Conservation (phyloP, 768 basidiomycete species). For the Hemileccinum rubropunctum region DNA sequence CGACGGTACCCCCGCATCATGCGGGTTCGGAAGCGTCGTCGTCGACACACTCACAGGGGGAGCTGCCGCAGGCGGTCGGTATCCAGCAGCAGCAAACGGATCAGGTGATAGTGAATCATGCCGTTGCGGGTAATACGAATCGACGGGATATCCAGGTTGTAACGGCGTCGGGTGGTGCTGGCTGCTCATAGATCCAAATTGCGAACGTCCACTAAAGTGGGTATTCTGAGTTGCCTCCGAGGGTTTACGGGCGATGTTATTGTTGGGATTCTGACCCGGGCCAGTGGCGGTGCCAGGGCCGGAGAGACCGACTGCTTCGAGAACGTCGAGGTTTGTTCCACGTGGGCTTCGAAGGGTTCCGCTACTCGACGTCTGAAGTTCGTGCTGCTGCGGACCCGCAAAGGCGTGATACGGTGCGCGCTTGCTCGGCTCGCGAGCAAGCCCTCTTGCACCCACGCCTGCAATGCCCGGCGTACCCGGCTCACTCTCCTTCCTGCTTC, state of each 20-base stretch:
- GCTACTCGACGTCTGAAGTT: constrained; percentile 10
- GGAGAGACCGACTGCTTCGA: constrained; percentile 28
- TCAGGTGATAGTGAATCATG: constrained; percentile 19
- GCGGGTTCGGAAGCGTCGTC: constrained; percentile 21
- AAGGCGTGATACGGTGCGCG: constrained; percentile 39
- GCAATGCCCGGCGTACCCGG: constrained; percentile 40
- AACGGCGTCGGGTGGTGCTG: constrained; percentile 13
- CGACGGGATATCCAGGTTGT: constrained; percentile 27
- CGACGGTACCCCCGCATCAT: constrained; percentile 2
- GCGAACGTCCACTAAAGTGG: constrained; percentile 21
- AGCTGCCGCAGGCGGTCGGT: constrained; percentile 13
- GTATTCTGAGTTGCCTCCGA: constrained; percentile 28
- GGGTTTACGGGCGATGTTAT: constrained; percentile 19
- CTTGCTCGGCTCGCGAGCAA: constrained; percentile 27
- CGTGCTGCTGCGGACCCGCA: constrained; percentile 32
- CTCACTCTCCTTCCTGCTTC: constrained; percentile 30
- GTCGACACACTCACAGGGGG: not conserved
- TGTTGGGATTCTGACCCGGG: not conserved
- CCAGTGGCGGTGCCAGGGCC: constrained; percentile 5
- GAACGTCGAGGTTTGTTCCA: constrained; percentile 22
- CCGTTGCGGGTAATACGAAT: constrained; percentile 24
- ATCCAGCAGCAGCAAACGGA: constrained; percentile 32
- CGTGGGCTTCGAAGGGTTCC: constrained; percentile 21
- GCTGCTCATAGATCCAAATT: constrained; percentile 20
- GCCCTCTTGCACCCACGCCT: constrained; percentile 33